Percentiles rank a stretch among this genome's conserved stretches.
phyloP scores from a whole-genome alignment of 129 eudicot genomes.

The Smallanthus sonchifolius region DNA sequence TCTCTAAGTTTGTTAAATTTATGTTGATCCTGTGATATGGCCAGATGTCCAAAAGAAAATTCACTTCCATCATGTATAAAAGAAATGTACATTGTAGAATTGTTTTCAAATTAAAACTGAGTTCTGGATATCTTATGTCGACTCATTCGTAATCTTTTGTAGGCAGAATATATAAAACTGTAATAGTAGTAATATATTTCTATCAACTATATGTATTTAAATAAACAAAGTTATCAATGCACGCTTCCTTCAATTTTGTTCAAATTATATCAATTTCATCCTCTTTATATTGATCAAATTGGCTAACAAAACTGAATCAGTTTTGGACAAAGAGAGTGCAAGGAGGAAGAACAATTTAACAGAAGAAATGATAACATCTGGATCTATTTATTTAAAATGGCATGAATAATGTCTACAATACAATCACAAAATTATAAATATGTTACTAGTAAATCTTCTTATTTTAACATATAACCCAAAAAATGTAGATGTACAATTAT shows the following conservation, averaged over 20 bases:
- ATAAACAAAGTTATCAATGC: neutral
- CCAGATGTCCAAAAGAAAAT: neutral
- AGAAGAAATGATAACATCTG: neutral
- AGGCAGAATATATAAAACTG: neutral
- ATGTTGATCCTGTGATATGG: neutral
- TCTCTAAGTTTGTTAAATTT: neutral
- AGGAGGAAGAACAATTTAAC: neutral
- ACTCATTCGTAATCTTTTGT: neutral
- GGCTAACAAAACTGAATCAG: neutral
- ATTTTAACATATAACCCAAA: neutral
- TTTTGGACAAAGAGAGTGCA: neutral
- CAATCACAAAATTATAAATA: neutral
- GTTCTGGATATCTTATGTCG: neutral
- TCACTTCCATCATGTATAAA: conserved; percentile 9
- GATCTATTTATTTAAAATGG: neutral
- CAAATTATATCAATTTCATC: neutral
- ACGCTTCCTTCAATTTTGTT: neutral
- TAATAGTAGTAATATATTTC: neutral
- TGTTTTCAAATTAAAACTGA: neutral
- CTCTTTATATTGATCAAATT: neutral
- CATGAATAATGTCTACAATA: neutral
- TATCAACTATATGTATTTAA: neutral
- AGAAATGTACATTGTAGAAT: neutral
- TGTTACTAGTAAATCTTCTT: neutral
- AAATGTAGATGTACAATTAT: neutral